Evolutionary conservation across 2,329 filamentous ascomycete genomes (phyloP).

Genomic region (Fusarium zealandicum): DNA sequence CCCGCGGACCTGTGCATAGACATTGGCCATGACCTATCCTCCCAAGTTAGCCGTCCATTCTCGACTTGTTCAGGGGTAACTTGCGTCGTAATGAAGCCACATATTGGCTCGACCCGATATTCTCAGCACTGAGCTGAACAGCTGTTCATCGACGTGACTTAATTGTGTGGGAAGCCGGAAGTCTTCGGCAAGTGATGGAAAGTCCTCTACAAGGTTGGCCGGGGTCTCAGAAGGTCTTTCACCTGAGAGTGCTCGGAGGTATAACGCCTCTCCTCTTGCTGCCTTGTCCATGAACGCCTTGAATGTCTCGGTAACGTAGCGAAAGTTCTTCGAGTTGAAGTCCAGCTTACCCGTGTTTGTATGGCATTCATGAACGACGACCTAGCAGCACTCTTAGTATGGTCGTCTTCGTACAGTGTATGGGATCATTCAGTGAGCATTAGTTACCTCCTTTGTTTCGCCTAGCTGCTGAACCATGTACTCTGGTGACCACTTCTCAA

Average conservation of each 20-base stretch:
- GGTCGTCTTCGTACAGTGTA: background rate
- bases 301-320: slow-evolving; percentile 74
- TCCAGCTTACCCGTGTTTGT: slow-evolving; percentile 69
- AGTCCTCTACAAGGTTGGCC: slow-evolving; percentile 75
- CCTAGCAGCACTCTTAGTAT: slow-evolving; percentile 49
- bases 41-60: background rate
- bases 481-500: slow-evolving; percentile 69
- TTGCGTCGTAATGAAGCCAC: slow-evolving; percentile 89
- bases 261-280: slow-evolving; percentile 67
- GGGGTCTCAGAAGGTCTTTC: slow-evolving; percentile 72
- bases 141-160: slow-evolving; percentile 62
- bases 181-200: slow-evolving; percentile 71
- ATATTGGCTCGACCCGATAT: slow-evolving; percentile 83
- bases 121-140: slow-evolving; percentile 80
- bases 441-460: slow-evolving; percentile 62
- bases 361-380: slow-evolving; percentile 76
- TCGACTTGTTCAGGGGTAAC: slow-evolving; percentile 33
- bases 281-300: slow-evolving; percentile 70
- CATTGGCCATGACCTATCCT: slow-evolving; percentile 79
- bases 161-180: slow-evolving; percentile 73
- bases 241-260: slow-evolving; percentile 79
- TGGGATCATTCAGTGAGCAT: background rate
- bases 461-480: slow-evolving; percentile 73
- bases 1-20: slow-evolving; percentile 81
- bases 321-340: slow-evolving; percentile 84